phyloP scores from a whole-genome alignment of 2,329 filamentous ascomycete genomes.

The Monilinia aucupariae region DNA sequence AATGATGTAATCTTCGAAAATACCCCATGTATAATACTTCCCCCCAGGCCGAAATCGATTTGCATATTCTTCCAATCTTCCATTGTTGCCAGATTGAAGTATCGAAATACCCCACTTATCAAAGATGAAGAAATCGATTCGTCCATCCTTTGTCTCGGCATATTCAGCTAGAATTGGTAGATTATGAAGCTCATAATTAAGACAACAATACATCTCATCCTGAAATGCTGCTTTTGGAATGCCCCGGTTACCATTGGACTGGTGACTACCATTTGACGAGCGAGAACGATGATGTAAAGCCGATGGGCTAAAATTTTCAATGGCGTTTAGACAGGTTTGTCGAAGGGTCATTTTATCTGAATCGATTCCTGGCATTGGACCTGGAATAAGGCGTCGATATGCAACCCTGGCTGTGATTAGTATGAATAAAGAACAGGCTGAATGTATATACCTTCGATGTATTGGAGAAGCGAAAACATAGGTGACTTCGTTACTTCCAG shows the following conservation, averaged over 20 bases:
- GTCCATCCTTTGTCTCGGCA: background rate
- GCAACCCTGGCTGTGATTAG: background rate
- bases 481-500: background rate
- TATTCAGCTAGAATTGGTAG: background rate
- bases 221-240: background rate
- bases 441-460: background rate
- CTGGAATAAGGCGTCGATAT: background rate
- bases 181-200: background rate
- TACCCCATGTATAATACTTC: conserved; percentile 1
- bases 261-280: background rate
- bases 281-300: background rate
- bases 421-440: background rate
- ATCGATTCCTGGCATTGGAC: background rate
- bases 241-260: background rate
- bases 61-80: background rate
- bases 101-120: background rate
- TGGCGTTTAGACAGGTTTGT: background rate
- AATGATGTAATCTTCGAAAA: background rate
- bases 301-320: conserved; percentile 3
- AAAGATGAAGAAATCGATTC: conserved; percentile 7
- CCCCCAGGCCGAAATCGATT: background rate
- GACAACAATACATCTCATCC: conserved; percentile 6
- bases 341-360: background rate
- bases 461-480: conserved; percentile 7
- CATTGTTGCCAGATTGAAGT: background rate